A percentile compares a stretch with the other conserved stretches of the same genome.
Evolutionary conservation across 768 basidiomycete genomes (phyloP).

Genomic region (Candolleomyces aberdarensis): DNA sequence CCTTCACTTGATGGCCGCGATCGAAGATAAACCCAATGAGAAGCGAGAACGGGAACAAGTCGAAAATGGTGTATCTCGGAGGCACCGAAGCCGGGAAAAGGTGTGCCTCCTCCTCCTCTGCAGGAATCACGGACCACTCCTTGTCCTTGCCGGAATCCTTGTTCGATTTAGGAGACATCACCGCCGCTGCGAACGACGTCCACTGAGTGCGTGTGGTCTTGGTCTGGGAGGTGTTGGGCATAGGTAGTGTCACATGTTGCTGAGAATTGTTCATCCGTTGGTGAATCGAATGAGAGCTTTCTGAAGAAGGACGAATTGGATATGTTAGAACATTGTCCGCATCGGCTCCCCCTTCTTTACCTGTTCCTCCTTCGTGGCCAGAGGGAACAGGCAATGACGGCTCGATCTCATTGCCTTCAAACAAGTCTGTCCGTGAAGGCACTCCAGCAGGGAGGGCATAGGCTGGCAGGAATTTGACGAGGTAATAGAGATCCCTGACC

Average conservation of each 20-base stretch:
- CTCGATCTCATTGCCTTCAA: not conserved
- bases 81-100: constrained; percentile 55
- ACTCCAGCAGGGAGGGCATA: constrained; percentile 55
- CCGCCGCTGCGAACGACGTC: not conserved
- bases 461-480: constrained; percentile 70
- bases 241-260: not conserved
- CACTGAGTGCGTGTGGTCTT: not conserved
- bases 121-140: constrained; percentile 35
- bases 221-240: not conserved
- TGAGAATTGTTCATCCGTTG: not conserved
- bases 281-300: not conserved
- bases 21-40: constrained; percentile 44
- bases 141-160: constrained; percentile 8
- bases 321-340: not conserved
- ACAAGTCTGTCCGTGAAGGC: constrained; percentile 25
- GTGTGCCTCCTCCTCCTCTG: constrained; percentile 37
- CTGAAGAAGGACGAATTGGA: not conserved
- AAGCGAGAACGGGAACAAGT: constrained; percentile 69
- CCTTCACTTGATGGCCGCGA: constrained; percentile 49
- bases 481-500: constrained; percentile 57
- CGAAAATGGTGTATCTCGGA: constrained; percentile 57
- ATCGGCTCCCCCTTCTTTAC: not conserved
- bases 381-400: not conserved
- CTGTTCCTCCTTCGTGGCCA: constrained; percentile 17
- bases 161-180: constrained; percentile 3